Evolutionary conservation across 2,329 filamentous ascomycete genomes (phyloP).

Genomic region (Diaporthe citri): DNA sequence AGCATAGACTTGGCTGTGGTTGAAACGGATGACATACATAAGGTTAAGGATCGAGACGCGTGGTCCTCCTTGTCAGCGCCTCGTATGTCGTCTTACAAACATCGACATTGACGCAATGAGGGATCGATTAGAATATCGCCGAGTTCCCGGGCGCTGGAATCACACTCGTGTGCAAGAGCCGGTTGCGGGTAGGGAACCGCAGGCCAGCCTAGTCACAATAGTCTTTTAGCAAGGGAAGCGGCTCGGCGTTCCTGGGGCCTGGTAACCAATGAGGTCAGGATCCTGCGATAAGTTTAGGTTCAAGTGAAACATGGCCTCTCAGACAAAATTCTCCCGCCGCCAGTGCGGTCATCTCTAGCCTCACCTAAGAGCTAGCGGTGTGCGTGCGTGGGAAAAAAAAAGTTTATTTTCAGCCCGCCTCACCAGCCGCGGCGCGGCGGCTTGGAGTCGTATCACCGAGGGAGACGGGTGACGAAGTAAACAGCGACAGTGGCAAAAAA

Average conservation of each 20-base stretch:
- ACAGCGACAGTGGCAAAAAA: conserved; percentile 21
- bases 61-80: neutral
- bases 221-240: neutral
- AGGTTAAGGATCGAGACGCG: neutral
- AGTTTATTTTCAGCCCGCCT: neutral
- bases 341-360: conserved; percentile 6
- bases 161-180: neutral
- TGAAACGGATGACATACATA: too few relatives aligned
- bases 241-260: neutral
- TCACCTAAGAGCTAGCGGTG: neutral
- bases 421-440: neutral
- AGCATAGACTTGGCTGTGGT: neutral
- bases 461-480: neutral
- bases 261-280: conserved; percentile 26
- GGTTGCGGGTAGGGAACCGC: neutral
- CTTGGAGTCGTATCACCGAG: neutral
- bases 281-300: conserved; percentile 15
- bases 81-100: neutral
- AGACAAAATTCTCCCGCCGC: conserved; percentile 13
- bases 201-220: neutral
- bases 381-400: neutral
- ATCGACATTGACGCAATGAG: neutral
- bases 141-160: conserved; percentile 1
- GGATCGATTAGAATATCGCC: conserved; percentile 11
- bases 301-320: conserved; percentile 22